Base-by-base conservation (phyloP, 306 rosid species). In the Biancaea sappan region DNA sequence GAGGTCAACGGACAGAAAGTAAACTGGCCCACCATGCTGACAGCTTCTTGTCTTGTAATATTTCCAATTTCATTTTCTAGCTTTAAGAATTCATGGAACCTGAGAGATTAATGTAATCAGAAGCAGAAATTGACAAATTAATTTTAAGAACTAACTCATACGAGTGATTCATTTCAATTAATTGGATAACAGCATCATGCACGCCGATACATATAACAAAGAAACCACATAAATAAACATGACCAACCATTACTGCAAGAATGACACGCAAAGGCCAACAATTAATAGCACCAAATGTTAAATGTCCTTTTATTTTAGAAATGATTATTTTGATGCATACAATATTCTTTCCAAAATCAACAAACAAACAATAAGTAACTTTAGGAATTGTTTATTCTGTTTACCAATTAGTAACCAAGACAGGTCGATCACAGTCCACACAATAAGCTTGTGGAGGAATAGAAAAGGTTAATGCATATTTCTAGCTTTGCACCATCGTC, bases 11-110 rank as follows among this genome's bases (percentile, higher is more conserved):
- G 60, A 77, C 56, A 60, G 59, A 74, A 70, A 22, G 53, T 47
- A 82, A 81, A 74, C 62, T 76, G 62, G 46, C 94, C 72, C 85
- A 94, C 98, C 98, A 94, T 94, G 97, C 98, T 94, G 80, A 94
- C 97, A 78, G 98, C 97, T 88, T 94, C 98, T 81, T 94, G 98
- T 79, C 97, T 88, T 58, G 98, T 91, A 82, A 94, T 94, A 86
- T 91, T 94, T 80, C 98, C 97, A 65, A 91, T 87, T 86, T 94
- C 98, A 91, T 91, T 94, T 91, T 89, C 92, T 67, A 91, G 88
- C 92, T 94, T 94, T 79, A 94, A 80, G 88, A 94, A 94, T 71
- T 91, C 92, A 66, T 94, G 97, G 79, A 94, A 94, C 91, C 98
- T 94, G 90, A 76, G 59, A 86, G 37, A 79, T 83, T 50, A 28